Base-by-base conservation (phyloP, 2,329 filamentous ascomycete genomes). In the Scedosporium apiospermum region DNA sequence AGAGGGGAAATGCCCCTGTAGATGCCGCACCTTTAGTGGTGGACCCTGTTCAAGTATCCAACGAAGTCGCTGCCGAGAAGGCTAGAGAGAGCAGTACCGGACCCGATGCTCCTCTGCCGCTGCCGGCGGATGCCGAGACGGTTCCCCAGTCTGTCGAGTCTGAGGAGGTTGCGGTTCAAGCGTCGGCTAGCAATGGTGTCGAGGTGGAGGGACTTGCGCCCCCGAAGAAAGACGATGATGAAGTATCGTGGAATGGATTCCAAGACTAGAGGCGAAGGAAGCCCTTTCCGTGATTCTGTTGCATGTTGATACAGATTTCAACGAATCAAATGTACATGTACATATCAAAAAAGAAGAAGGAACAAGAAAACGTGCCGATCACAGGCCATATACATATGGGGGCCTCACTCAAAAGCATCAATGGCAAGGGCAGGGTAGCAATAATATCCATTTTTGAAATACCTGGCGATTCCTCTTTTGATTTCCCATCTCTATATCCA, bases 161-260 rank as follows among this genome's bases (percentile, higher is more conserved):
- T 6, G 34, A 64, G n/a, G 42, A 21, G 44, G n/a, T 64, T 14
- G 16, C 63, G 14, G 64, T 63, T n/a, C 63, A 64, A 65, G 66
- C 67, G 23, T 67, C 65, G n/a, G 69, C 69, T 12, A 66, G 62
- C 30, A 65, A 63, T 26, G 26, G 21, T 4, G 38, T 18, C 5
- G 58, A n/a, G 9, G 12, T 41, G 10, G 42, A n/a, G 12, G 34
- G 26, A 10, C 38, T 34, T n/a, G 30, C 26, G 53, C 26, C 30
- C 12, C n/a, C 51, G 18, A 30, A 10, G 12, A 42, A 55, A 41
- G 55, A 65, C 14, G 74, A 77, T n/a, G 74, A 75, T 57, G 74
- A 77, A 63, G 75, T 74, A 65, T 76, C 76, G 7, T 77, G 75
- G 75, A 76, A 77, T 61, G 76, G 75, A 4, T 77, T 77, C 62